Evolutionary conservation across 805 yeast species (phyloP).

Genomic region (Starmerella stellata): DNA sequence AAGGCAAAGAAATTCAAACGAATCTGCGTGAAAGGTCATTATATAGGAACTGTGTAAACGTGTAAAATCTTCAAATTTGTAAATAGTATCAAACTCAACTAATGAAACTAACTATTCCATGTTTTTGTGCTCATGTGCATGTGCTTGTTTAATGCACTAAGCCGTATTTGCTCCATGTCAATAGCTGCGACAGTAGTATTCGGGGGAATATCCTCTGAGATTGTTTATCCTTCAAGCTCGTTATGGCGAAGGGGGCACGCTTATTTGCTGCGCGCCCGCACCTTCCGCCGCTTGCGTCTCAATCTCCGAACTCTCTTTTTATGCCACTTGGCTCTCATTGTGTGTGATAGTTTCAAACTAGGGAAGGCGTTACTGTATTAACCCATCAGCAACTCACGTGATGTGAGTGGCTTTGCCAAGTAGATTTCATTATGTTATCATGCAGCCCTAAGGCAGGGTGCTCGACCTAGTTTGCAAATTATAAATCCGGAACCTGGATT

Average conservation of each 20-base stretch:
- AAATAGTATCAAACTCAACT: background rate
- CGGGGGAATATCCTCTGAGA: background rate
- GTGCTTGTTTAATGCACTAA: background rate
- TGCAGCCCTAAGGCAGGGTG: too few relatives aligned
- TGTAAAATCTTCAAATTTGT: background rate
- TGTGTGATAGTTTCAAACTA: conserved; percentile 5
- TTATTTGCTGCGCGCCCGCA: conserved; percentile 83
- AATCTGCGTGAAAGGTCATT: too few relatives aligned
- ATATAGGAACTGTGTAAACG: background rate
- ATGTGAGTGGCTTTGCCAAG: too few relatives aligned
- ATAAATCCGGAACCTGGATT: too few relatives aligned
- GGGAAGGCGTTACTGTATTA: too few relatives aligned
- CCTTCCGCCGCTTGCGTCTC: conserved; percentile 99
- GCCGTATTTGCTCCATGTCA: background rate
- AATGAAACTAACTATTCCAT: background rate
- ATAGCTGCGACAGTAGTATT: background rate
- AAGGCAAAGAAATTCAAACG: too few relatives aligned
- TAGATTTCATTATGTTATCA: too few relatives aligned
- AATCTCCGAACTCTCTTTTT: conserved; percentile 99
- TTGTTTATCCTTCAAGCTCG: background rate
- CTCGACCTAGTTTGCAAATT: too few relatives aligned
- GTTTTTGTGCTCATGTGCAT: background rate
- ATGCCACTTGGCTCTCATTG: conserved; percentile 77
- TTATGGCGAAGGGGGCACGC: conserved; percentile 12
- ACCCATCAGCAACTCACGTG: too few relatives aligned